phyloP scores from a whole-genome alignment of 1,284 basidiomycete genomes.

The Heterobasidion irregulare region DNA sequence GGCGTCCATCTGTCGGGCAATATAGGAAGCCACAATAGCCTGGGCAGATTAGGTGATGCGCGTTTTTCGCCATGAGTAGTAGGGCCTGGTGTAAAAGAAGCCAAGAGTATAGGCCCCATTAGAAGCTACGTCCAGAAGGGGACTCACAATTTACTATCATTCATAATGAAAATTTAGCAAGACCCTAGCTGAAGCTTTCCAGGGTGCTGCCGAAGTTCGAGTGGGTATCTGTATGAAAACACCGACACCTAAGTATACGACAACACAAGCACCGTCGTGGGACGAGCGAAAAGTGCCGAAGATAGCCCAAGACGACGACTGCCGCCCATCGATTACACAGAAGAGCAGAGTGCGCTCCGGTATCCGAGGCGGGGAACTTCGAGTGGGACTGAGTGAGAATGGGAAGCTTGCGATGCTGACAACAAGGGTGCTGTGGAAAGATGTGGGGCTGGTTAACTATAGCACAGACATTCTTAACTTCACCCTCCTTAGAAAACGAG shows the following conservation, averaged over 20 bases:
- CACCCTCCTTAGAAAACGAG: neutral
- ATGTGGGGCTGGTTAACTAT: neutral
- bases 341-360: neutral
- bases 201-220: neutral
- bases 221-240: neutral
- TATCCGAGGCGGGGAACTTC: neutral
- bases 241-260: neutral
- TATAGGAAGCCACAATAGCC: neutral
- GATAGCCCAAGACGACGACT: neutral
- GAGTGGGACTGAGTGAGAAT: neutral
- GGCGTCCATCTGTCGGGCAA: neutral
- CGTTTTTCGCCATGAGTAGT: neutral
- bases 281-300: no score
- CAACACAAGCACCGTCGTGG: neutral
- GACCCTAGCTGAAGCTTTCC: neutral
- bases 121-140: neutral
- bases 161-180: neutral
- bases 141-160: neutral
- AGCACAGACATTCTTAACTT: neutral
- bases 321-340: neutral
- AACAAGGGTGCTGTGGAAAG: neutral
- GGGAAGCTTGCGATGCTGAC: neutral
- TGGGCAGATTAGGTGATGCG: neutral
- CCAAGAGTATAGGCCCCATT: neutral
- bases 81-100: neutral